A percentile compares a stretch with the other conserved stretches of the same genome.
Evolutionary conservation across 257 asterid genomes (phyloP).

Genomic region (Jasminum sambac): DNA sequence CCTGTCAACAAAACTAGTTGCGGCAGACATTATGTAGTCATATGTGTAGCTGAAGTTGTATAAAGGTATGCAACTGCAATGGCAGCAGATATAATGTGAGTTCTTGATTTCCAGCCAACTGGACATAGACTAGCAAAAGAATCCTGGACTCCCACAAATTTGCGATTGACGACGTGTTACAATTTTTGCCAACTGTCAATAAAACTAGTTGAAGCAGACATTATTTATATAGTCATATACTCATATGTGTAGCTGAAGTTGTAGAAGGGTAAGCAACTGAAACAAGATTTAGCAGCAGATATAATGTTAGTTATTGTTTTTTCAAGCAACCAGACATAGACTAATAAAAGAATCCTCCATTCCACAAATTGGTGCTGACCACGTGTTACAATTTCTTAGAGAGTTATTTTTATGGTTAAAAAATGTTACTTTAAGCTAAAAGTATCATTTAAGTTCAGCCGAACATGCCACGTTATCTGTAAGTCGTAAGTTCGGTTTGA

Average conservation of each 20-base stretch:
- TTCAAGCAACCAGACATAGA: conserved; percentile 6
- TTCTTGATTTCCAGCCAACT: conserved; percentile 1
- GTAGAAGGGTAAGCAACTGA: conserved; percentile 96
- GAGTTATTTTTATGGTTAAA: no score
- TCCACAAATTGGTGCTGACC: not conserved
- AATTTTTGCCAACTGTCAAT: no score
- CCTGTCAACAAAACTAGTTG: conserved; percentile 97
- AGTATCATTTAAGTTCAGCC: no score
- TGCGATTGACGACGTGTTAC: not conserved
- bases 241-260: conserved; percentile 94
- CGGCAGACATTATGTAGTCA: no score
- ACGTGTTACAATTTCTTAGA: not conserved
- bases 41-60: conserved; percentile 94
- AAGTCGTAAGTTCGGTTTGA: no score
- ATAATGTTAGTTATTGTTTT: conserved; percentile 20
- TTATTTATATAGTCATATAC: no score
- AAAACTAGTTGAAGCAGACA: conserved; percentile 85
- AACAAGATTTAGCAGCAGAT: conserved; percentile 31
- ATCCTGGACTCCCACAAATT: not conserved
- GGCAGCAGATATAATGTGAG: conserved; percentile 23
- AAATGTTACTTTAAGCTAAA: no score
- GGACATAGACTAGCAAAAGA: conserved; percentile 8
- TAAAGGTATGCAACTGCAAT: conserved; percentile 92
- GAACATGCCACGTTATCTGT: no score
- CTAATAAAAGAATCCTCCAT: not conserved